Percentiles rank a stretch among this genome's conserved stretches.
Evolutionary conservation across 2,329 filamentous ascomycete species (phyloP).

Genomic region (Trichoderma gracile): DNA sequence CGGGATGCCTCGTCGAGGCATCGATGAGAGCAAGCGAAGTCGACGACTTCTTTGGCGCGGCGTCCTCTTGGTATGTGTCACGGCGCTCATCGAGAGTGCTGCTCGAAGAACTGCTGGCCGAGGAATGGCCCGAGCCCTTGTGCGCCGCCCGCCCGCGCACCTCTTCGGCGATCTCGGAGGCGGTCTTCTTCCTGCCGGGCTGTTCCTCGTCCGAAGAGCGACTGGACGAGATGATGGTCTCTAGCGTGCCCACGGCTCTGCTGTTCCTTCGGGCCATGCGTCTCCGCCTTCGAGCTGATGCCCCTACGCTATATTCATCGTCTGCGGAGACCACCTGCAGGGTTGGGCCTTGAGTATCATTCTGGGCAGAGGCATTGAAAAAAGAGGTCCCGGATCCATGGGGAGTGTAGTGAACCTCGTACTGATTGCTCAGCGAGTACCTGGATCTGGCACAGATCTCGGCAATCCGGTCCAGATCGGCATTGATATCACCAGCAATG

Average conservation of each 20-base stretch:
- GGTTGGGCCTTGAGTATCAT: constrained; percentile 50
- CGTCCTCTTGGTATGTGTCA: constrained; percentile 29
- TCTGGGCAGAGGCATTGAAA: constrained; percentile 37
- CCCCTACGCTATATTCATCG: constrained; percentile 49
- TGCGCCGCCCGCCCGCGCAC: constrained; percentile 51
- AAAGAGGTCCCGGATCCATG: constrained; percentile 60
- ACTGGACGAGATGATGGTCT: constrained; percentile 68
- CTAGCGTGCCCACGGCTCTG: constrained; percentile 61
- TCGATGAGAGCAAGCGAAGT: constrained; percentile 44
- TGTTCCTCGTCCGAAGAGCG: constrained; percentile 64
- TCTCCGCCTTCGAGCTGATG: constrained; percentile 41
- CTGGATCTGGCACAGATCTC: constrained; percentile 66
- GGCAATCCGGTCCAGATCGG: constrained; percentile 64
- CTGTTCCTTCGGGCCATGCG: constrained; percentile 49
- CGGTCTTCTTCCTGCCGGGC: constrained; percentile 57
- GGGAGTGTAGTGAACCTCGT: constrained; percentile 64
- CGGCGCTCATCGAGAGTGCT: constrained; percentile 37
- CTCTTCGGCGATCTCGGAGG: constrained; percentile 56
- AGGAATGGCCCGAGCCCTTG: constrained; percentile 41
- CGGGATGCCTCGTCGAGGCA: constrained; percentile 37
- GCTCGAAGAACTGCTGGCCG: constrained; percentile 37
- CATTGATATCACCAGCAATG: constrained; percentile 55
- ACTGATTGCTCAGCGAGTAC: constrained; percentile 67
- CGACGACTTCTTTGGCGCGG: constrained; percentile 32
- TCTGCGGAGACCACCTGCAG: constrained; percentile 59